Conservation (phyloP, 2,329 filamentous ascomycete genomes). For the Phaeophleospora eucalypticola region DNA sequence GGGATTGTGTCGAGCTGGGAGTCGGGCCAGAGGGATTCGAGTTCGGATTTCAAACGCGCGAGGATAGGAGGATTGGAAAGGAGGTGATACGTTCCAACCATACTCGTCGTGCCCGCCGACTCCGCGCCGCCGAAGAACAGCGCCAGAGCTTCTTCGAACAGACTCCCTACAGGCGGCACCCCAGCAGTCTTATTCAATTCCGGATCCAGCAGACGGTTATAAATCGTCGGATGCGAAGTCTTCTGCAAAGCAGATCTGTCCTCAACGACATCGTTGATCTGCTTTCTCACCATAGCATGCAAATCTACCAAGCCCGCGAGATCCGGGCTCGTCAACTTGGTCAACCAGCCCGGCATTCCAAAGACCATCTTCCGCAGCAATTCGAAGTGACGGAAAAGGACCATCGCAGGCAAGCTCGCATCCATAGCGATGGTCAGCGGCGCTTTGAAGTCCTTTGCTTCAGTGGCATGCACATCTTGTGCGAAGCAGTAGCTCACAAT, state of each 20-base stretch:
- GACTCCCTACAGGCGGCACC: constrained; percentile 30
- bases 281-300: constrained; percentile 32
- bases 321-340: constrained; percentile 35
- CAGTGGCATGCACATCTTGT: constrained; percentile 37
- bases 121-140: constrained; percentile 47
- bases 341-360: constrained; percentile 36
- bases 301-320: constrained; percentile 38
- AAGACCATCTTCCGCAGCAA: constrained; percentile 36
- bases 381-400: constrained; percentile 40
- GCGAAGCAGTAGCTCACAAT: constrained; percentile 43
- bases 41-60: constrained; percentile 37
- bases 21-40: constrained; percentile 21
- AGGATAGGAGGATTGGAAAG: constrained; percentile 34
- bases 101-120: constrained; percentile 42
- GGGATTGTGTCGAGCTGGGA: constrained; percentile 2
- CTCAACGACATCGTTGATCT: constrained; percentile 32
- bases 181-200: constrained; percentile 32
- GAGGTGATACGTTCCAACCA: constrained; percentile 41
- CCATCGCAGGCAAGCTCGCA: constrained; percentile 32
- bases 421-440: constrained; percentile 44
- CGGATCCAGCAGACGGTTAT: constrained; percentile 35
- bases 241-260: constrained; percentile 31
- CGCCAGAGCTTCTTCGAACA: constrained; percentile 45
- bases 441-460: constrained; percentile 38
- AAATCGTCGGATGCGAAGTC: constrained; percentile 37